Base-by-base conservation (phyloP, 345 rosid species). In the Melaleuca quinquenervia region DNA sequence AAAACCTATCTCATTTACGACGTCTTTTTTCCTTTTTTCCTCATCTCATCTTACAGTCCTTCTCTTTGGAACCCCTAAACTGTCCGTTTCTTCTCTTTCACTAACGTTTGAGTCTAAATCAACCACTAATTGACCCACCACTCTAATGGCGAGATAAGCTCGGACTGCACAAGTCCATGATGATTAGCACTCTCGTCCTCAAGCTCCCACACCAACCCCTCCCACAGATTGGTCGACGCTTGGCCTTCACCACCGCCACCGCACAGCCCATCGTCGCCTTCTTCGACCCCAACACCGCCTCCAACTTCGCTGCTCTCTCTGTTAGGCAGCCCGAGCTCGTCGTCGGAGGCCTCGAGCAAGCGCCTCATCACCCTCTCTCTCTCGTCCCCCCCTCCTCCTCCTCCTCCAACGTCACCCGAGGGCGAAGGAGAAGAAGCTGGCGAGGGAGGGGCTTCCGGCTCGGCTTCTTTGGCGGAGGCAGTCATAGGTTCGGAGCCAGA, bases 261-360 rank as follows among this genome's bases (percentile, higher is more conserved):
- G 64, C 21, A 82, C 10, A 58, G 88, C 29, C 51, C 82, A n/a
- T 41, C 87, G 62, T 85, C 90, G 18, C 51, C 62, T 83, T 27
- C 90, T 16, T 83, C 90, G 8, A 52, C 86, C 7, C 87, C 91
- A 52, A 9, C 82, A 45, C 54, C 89, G 50, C 11, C 58, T 11
- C 36, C 91, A 11, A 49, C 87, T 21, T 48, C 88, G 45, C 83
- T 51, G 27, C 83, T 29, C 18, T 89, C 91, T 45, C 85, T 88
- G 62, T 88, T 91, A 22, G 97, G 98, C 29, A 96, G 93, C 82
- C 99, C 99, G 9, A 96, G 96, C 90, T 96, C 99, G 84, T 96
- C 99, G 45, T 94, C 99, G 0, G 98, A 94, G 3, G 98, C 99
- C 91, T 96, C 96, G 3, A 94, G 93, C 74, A 95, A 92, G 88